These are phyloP conservation scores for Magnusiomyces sp. DNA, from an alignment of 1,139 yeast species.

Conservation along the genomic window DNA sequence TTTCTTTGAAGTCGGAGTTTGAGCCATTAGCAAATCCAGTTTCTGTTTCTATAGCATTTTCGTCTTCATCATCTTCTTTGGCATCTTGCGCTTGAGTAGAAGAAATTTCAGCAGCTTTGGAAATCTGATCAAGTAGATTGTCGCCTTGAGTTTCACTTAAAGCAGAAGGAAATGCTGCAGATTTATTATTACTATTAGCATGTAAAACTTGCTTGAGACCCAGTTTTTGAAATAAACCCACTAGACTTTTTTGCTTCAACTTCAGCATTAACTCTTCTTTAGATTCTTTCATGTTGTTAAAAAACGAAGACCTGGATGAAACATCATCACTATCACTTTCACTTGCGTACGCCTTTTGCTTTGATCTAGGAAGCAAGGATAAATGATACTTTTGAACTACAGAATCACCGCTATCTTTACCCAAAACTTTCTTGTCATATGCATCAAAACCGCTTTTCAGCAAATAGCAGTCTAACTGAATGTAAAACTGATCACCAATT, in stretches of 20 bases:
- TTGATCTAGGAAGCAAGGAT: no score
- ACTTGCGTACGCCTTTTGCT: no score
- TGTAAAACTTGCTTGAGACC: neutral
- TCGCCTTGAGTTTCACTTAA: neutral
- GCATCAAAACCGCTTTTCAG: conserved; percentile 44
- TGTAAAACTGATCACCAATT: conserved; percentile 62
- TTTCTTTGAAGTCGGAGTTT: conserved; percentile 25
- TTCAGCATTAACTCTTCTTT: neutral
- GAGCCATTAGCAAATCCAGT: neutral
- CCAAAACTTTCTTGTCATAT: conserved; percentile 6
- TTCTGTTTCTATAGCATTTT: neutral
- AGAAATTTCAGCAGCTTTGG: conserved; percentile 1
- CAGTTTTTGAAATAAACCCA: neutral
- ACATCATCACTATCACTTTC: no score
- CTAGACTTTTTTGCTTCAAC: neutral
- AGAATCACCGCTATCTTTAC: no score
- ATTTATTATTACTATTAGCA: neutral
- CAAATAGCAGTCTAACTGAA: conserved; percentile 57
- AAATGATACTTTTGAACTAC: no score
- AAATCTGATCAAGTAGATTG: conserved; percentile 2
- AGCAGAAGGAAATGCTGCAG: no score
- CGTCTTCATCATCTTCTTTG: neutral
- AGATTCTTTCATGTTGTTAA: conserved; percentile 1
- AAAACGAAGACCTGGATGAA: neutral
- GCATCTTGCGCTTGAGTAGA: neutral